Evolutionary conservation across 768 basidiomycete species (phyloP), one percentile per base, ranked within the genome.

Genomic region (Russula sp.): DNA sequence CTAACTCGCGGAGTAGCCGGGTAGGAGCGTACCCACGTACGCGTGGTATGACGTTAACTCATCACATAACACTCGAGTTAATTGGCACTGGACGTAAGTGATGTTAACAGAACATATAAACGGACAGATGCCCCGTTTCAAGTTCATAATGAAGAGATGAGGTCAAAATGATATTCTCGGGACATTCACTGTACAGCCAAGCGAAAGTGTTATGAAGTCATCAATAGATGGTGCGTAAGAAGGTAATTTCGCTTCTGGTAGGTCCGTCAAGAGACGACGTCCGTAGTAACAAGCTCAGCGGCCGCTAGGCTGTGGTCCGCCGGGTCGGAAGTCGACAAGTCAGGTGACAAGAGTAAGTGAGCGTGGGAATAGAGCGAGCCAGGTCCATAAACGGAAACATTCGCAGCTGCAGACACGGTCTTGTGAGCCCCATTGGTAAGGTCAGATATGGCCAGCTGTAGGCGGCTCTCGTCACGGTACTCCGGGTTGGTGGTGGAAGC

Each of bases 301-400:
- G 27, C 27, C n/a, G n/a, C 39, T 14, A 27, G 22, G n/a, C n/a
- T 37, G 47, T 11, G 54, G 20, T 20, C 11, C 27, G 48, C 22
- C 35, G 35, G 27, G 27, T 27, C 27, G 27, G 27, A 27, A 27
- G 27, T 27, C 27, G 27, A 27, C 22, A 11, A 22, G 10, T 27
- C 27, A 27, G 27, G 27, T 48, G 47, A 27, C 47, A 27, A 48
- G 22, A 22, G 49, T 32, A 16, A 32, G 2, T n/a, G 16, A 39
- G 31, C 58, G 61, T 57, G 62, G 45, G 62, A 57, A 48, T 14
- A 6, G 22, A 22, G 61, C 32, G 16, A 44, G 57, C 27, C 22
- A 54, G 10, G n/a, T 11, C 57, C 57, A 22, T n/a, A 59, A 59
- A 63, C 32, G 52, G 57, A 22, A 54, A 63, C 31, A 63, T 63